Evolutionary conservation across 2,329 filamentous ascomycete species (phyloP), one percentile per base, ranked within the genome.

Genomic region (Cladophialophora chaetospira): DNA sequence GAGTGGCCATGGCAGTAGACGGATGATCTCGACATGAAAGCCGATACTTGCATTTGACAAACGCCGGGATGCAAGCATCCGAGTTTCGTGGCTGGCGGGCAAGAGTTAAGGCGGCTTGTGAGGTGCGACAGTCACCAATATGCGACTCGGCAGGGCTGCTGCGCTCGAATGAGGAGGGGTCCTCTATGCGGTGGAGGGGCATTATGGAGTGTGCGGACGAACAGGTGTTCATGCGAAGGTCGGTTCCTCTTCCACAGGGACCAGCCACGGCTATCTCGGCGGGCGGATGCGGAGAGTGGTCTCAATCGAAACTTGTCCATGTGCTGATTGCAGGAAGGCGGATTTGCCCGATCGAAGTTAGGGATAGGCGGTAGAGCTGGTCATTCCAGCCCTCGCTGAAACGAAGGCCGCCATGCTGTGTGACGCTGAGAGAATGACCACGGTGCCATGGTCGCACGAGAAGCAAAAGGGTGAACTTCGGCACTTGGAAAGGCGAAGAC

Each of bases 221-320:
- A 64, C 63, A 58, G 55, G 55, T 59, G 62, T 66, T 66, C 63
- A 66, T 64, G 63, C 63, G 61, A 33, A 25, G 53, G 17, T 29
- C 44, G 50, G 47, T 33, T 26, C 47, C 53, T 51, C 48, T 51
- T 42, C 48, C 35, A 40, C 23, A 45, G 19, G 17, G 28, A 17
- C 36, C 38, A 33, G 50, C 19, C 40, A 31, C 19, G 21, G 40
- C 8, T 19, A 33, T 6, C 44, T 44, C 35, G 38, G 38, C 19
- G 42, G 38, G 17, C 23, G 17, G 17, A 21, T 21, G 21, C 23
- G 21, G 40, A 45, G 40, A n/a, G n/a, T 13, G 11, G 50, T 38
- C 50, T 25, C 29, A 8, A 49, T 47, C 55, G 48, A 36, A 49
- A 48, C 38, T 47, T 28, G 21, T 23, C 23, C 13, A 8, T 21